phyloP scores from a whole-genome alignment of 371 early-diverging fungal species.

The Zychaea mexicana region DNA sequence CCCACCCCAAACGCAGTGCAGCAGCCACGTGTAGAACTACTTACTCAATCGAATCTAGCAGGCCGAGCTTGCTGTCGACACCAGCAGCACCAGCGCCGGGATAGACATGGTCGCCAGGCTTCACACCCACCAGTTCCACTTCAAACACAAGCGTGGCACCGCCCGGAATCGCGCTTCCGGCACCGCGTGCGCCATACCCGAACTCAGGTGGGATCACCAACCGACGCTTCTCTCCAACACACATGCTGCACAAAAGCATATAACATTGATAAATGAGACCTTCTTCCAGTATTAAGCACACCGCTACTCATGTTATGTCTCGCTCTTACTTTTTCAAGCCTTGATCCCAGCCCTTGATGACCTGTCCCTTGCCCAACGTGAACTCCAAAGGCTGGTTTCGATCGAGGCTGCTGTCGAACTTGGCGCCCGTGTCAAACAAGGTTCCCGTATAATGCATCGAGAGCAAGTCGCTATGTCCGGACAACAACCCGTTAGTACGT shows the following conservation, averaged over 20 bases:
- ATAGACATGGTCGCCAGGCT: slow-evolving; percentile 18
- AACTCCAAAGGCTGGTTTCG: slow-evolving; percentile 77
- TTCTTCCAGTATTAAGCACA: too few relatives aligned
- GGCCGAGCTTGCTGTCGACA: not conserved
- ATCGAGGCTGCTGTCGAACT: slow-evolving; percentile 81
- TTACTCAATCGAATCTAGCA: not conserved
- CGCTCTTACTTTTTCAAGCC: slow-evolving; percentile 68
- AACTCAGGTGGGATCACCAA: slow-evolving; percentile 78
- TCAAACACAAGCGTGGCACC: slow-evolving; percentile 69
- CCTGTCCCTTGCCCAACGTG: slow-evolving; percentile 64
- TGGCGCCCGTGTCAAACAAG: slow-evolving; percentile 65
- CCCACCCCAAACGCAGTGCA: not conserved
- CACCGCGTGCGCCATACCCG: slow-evolving; percentile 62
- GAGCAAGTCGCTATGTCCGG: slow-evolving; percentile 46
- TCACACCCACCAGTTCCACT: slow-evolving; percentile 64
- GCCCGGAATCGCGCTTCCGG: slow-evolving; percentile 61
- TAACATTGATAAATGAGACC: too few relatives aligned
- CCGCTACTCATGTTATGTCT: not conserved
- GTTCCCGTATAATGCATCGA: slow-evolving; percentile 86
- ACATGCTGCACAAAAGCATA: slow-evolving; percentile 61
- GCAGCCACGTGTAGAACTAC: too few relatives aligned
- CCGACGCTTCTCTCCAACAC: slow-evolving; percentile 82
- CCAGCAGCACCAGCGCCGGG: not conserved
- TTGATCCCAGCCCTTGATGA: slow-evolving; percentile 83
- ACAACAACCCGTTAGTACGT: too few relatives aligned